Evolutionary conservation across 2,329 filamentous ascomycete genomes (phyloP).

Genomic region (Epichloe sp.): DNA sequence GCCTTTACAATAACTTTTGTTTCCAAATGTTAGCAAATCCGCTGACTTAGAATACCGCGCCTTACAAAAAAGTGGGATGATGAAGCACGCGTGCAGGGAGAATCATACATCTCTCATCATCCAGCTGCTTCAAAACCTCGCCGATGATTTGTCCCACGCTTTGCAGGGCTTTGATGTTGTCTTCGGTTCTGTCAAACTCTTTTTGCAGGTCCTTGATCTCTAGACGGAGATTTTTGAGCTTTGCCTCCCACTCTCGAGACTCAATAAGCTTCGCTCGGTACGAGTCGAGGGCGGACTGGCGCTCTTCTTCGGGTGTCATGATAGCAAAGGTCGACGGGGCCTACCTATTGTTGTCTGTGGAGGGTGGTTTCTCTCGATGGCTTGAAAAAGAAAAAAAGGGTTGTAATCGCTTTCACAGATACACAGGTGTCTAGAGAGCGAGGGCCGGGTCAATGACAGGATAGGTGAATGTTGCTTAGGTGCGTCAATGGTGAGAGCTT

Average conservation of each 20-base stretch:
- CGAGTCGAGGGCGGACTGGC: constrained; percentile 57
- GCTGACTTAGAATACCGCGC: constrained; percentile 10
- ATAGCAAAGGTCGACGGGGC: constrained; percentile 7
- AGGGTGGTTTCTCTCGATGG: constrained; percentile 3
- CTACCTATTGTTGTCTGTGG: constrained; percentile 1
- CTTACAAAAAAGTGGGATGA: not conserved
- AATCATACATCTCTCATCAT: constrained; percentile 87
- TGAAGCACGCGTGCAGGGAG: not conserved
- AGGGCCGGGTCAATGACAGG: not conserved
- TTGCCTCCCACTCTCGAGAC: constrained; percentile 96
- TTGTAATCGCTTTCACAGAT: not conserved
- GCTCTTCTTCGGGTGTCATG: constrained; percentile 45
- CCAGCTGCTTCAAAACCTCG: constrained; percentile 95
- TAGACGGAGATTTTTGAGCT: constrained; percentile 83
- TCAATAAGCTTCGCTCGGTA: constrained; percentile 79
- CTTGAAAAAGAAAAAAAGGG: not conserved
- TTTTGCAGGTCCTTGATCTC: constrained; percentile 93
- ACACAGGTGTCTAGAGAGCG: not conserved
- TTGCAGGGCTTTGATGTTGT: constrained; percentile 98
- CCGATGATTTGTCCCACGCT: constrained; percentile 99
- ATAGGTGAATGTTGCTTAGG: not conserved
- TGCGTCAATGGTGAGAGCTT: constrained; percentile 18
- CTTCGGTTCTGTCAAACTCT: constrained; percentile 93
- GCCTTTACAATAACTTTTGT: constrained; percentile 88
- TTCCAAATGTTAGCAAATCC: constrained; percentile 4